A percentile compares a stretch with the other conserved stretches of the same genome.
These are phyloP conservation scores for Pythium plurisporium DNA, from an alignment of 352 stramenopile species.

Conservation along the genomic window DNA sequence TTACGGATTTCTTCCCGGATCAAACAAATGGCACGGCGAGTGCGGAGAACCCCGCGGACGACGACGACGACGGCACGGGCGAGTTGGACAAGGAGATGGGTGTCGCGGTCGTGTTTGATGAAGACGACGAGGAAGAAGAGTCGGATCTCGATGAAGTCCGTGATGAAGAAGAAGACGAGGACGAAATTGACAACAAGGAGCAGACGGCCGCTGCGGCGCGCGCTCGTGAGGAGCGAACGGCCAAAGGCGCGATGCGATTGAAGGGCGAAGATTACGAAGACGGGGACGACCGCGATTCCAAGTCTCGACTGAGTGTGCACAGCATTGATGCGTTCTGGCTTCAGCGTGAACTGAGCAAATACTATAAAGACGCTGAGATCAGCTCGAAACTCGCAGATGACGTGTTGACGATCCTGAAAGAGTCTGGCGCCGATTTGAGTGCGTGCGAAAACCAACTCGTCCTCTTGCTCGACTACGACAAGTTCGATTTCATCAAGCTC, in stretches of 20 bases:
- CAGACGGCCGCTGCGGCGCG: not conserved
- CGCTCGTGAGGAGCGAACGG: constrained; percentile 14
- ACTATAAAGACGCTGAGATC: constrained; percentile 94
- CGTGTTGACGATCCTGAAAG: constrained; percentile 72
- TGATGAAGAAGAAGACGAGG: constrained; percentile 55
- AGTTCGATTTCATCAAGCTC: constrained; percentile 99
- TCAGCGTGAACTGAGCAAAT: constrained; percentile 94
- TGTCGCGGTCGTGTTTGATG: constrained; percentile 97
- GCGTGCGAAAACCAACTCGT: constrained; percentile 97
- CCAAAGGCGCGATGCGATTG: constrained; percentile 50
- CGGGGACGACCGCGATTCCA: constrained; percentile 47
- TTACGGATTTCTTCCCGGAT: constrained; percentile 85
- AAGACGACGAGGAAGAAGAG: constrained; percentile 94
- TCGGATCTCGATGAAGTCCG: constrained; percentile 91
- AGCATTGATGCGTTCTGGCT: constrained; percentile 99
- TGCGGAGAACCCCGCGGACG: constrained; percentile 26
- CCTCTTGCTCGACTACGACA: constrained; percentile 97
- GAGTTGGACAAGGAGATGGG: constrained; percentile 97
- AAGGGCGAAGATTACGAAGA: constrained; percentile 68
- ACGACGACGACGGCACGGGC: constrained; percentile 45
- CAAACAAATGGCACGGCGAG: constrained; percentile 14
- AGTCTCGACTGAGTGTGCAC: constrained; percentile 89
- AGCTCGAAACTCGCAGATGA: constrained; percentile 91
- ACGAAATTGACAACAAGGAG: constrained; percentile 43
- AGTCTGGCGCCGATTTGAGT: constrained; percentile 64